A percentile compares a stretch with the other conserved stretches of the same genome.
These are phyloP conservation scores for Darksidea phi DNA, from an alignment of 495 filamentous ascomycete genomes.

Conservation along the genomic window DNA sequence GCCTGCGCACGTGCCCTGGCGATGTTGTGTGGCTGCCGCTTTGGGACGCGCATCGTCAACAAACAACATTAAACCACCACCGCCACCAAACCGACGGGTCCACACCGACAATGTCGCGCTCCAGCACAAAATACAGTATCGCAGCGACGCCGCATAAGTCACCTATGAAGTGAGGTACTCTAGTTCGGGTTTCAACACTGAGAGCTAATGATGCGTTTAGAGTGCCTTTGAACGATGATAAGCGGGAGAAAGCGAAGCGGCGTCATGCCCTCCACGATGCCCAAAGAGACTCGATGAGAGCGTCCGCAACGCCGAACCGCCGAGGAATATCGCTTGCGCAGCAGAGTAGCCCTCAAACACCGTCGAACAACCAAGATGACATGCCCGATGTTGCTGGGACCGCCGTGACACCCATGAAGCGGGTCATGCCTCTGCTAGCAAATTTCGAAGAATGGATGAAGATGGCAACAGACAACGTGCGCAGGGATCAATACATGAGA, in stretches of 20 bases:
- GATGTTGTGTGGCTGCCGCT: no score
- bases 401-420: constrained; percentile 92
- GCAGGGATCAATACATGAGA: background rate
- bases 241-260: constrained; percentile 83
- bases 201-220: constrained; percentile 30
- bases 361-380: constrained; percentile 64
- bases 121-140: constrained; percentile 22
- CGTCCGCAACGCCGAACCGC: constrained; percentile 84
- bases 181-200: background rate
- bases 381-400: constrained; percentile 59
- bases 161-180: constrained; percentile 36
- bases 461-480: constrained; percentile 92
- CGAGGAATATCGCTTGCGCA: constrained; percentile 61
- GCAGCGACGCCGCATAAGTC: constrained; percentile 40
- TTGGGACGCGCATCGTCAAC: background rate
- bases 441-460: constrained; percentile 99
- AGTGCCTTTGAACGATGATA: constrained; percentile 95
- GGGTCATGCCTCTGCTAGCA: constrained; percentile 80
- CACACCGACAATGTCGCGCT: constrained; percentile 31
- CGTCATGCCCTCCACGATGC: constrained; percentile 84
- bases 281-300: constrained; percentile 87
- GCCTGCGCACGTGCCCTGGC: no score
- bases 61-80: background rate
- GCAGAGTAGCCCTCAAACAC: constrained; percentile 65
- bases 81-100: background rate